These are phyloP conservation scores for Vigna radiata DNA, from an alignment of 306 rosid genomes.

Conservation along the genomic window DNA sequence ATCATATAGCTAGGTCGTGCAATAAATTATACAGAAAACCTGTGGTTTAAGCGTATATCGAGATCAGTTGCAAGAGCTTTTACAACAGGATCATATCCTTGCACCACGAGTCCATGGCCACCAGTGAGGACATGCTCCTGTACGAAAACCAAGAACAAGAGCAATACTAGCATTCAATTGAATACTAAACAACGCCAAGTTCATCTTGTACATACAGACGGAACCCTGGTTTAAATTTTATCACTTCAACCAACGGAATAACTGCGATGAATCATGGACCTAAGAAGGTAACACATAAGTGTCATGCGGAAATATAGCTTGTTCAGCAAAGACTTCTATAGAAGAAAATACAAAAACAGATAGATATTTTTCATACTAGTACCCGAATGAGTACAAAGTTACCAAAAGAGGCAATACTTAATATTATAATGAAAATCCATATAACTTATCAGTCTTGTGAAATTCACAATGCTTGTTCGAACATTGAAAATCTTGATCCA, in stretches of 20 bases:
- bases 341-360: neutral
- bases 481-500: no score
- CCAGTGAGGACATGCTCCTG: slow-evolving; percentile 82
- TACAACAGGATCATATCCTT: slow-evolving; percentile 74
- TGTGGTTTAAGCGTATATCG: slow-evolving; percentile 67
- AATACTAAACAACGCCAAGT: slow-evolving; percentile 8
- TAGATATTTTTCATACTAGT: neutral
- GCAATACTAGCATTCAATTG: slow-evolving; percentile 40
- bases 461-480: no score
- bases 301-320: neutral
- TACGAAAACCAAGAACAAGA: slow-evolving; percentile 25
- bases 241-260: neutral
- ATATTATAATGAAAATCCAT: neutral
- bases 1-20: slow-evolving; percentile 16
- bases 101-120: slow-evolving; percentile 88
- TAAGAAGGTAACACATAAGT: neutral
- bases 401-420: neutral
- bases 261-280: neutral
- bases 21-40: slow-evolving; percentile 50
- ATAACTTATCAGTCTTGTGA: no score
- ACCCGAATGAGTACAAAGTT: neutral
- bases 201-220: slow-evolving; percentile 11
- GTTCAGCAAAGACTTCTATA: neutral
- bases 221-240: neutral
- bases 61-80: slow-evolving; percentile 74